Conservation (phyloP, 257 asterid species). For the Coffea eugenioides region DNA sequence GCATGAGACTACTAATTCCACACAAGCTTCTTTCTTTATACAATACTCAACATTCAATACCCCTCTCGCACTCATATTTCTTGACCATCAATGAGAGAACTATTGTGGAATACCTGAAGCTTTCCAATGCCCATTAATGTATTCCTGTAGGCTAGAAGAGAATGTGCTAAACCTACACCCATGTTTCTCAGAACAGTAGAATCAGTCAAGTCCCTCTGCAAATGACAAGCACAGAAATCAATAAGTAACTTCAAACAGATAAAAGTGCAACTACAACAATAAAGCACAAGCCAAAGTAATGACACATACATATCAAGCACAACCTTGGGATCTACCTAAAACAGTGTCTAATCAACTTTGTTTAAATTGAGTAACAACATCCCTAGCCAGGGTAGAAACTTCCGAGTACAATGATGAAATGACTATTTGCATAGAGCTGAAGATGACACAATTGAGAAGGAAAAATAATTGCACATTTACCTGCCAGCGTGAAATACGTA, state of each 20-base stretch:
- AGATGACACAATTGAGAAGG: neutral
- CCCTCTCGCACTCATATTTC: neutral
- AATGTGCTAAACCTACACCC: conserved; percentile 90
- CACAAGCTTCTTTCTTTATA: neutral
- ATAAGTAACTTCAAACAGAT: neutral
- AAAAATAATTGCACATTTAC: conserved; percentile 29
- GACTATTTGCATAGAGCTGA: neutral
- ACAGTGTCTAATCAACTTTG: neutral
- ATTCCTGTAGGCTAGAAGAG: conserved; percentile 82
- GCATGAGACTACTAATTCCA: neutral
- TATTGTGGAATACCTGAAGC: conserved; percentile 62
- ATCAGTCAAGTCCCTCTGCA: conserved; percentile 88
- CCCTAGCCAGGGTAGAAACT: neutral
- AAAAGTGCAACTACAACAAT: neutral
- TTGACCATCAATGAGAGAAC: neutral
- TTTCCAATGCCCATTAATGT: conserved; percentile 76
- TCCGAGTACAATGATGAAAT: neutral
- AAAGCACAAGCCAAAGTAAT: neutral
- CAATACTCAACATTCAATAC: neutral
- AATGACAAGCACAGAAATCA: conserved; percentile 19
- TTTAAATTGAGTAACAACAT: neutral
- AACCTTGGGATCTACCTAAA: neutral
- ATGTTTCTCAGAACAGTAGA: conserved; percentile 83
- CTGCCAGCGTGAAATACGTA: conserved; percentile 93
- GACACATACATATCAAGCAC: neutral